Evolutionary conservation across 768 basidiomycete species (phyloP).

Genomic region (Clitopilus passeckerianus): DNA sequence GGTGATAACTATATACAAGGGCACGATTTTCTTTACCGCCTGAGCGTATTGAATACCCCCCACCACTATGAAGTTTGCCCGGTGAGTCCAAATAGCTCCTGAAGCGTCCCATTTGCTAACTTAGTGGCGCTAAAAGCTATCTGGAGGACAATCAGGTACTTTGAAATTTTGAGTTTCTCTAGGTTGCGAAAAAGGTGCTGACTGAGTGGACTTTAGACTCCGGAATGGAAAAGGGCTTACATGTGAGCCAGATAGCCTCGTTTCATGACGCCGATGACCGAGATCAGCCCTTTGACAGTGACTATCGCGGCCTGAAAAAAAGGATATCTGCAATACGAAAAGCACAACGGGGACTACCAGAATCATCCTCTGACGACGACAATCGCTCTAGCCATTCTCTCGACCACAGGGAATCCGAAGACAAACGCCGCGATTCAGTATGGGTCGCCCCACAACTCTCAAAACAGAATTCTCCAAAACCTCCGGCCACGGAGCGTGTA

Average conservation of each 20-base stretch:
- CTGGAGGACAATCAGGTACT: conserved; percentile 65
- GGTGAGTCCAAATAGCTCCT: conserved; percentile 26
- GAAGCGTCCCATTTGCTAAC: not conserved
- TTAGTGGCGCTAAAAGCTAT: conserved; percentile 35
- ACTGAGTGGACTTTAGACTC: conserved; percentile 38
- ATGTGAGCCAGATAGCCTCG: conserved; percentile 35
- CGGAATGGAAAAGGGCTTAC: conserved; percentile 72
- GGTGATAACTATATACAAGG: not conserved
- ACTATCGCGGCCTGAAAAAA: conserved; percentile 71
- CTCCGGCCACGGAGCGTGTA: not conserved
- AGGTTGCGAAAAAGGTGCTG: not conserved
- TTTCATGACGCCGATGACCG: not conserved
- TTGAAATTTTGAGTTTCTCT: not conserved
- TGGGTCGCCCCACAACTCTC: not conserved
- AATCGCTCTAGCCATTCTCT: not conserved
- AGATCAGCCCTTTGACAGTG: conserved; percentile 32
- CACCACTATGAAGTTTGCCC: conserved; percentile 52
- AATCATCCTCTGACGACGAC: conserved; percentile 9
- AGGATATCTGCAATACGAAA: conserved; percentile 52
- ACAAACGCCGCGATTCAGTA: conserved; percentile 3
- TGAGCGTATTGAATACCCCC: not conserved
- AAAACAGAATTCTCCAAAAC: not conserved
- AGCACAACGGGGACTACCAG: conserved; percentile 20
- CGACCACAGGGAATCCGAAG: conserved; percentile 12
- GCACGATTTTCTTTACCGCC: not conserved